Evolutionary conservation across 106 monocot genomes (phyloP).

Genomic region (Phalaenopsis equestris): DNA sequence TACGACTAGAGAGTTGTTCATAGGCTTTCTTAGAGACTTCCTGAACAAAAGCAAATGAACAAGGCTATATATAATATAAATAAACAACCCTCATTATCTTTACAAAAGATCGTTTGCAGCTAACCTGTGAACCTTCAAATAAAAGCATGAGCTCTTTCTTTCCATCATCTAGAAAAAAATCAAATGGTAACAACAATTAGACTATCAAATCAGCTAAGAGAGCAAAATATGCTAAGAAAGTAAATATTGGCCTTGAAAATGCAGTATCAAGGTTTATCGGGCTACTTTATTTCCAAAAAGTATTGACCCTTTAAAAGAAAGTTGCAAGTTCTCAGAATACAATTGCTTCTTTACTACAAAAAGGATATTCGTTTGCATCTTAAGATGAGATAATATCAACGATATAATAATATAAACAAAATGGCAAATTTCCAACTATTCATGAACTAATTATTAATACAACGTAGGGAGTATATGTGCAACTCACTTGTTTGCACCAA

Average conservation of each 20-base stretch:
- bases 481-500: not conserved
- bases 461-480: not conserved
- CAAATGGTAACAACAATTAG: not conserved
- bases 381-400: not conserved
- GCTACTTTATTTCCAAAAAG: not conserved
- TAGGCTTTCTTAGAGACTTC: constrained; percentile 60
- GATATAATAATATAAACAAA: not conserved
- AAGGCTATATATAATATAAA: not conserved
- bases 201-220: not conserved
- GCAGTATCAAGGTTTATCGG: not conserved
- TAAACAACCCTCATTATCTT: not conserved
- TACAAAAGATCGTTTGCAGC: not conserved
- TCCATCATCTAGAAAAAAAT: constrained; percentile 31
- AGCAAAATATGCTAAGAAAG: not conserved
- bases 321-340: not conserved
- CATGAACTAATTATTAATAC: not conserved
- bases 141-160: constrained; percentile 51
- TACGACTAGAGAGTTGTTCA: constrained; percentile 54
- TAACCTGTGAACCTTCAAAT: constrained; percentile 72
- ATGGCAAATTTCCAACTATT: not conserved
- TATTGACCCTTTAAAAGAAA: not conserved
- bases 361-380: not conserved
- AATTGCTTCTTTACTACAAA: not conserved
- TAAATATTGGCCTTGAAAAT: not conserved
- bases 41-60: constrained; percentile 10